Conservation (phyloP, 2,329 filamentous ascomycete species). For the Paracamarosporium sp. region DNA sequence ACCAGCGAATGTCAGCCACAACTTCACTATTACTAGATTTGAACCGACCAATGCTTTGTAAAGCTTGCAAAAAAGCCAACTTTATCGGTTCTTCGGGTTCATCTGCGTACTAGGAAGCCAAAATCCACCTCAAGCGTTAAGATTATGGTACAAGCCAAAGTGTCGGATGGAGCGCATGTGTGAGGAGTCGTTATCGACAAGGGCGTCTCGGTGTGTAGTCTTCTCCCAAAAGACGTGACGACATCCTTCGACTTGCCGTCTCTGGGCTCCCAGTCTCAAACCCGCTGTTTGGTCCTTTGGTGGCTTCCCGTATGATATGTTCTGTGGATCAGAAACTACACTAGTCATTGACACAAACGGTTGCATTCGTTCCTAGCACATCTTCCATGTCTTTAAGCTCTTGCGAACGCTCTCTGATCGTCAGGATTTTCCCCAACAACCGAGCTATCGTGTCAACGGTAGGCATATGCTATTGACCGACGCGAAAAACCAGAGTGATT, state of each 20-base stretch:
- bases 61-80: too few species aligned
- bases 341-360: not conserved
- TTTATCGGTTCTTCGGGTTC: too few species aligned
- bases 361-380: not conserved
- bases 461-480: not conserved
- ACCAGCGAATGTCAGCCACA: not conserved
- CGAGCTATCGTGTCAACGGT: not conserved
- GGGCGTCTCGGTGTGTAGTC: not conserved
- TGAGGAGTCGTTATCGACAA: not conserved
- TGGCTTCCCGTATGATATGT: not conserved
- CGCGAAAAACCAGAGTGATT: not conserved
- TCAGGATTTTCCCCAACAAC: not conserved
- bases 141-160: too few species aligned
- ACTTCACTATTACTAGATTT: too few species aligned
- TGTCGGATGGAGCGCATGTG: too few species aligned
- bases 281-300: not conserved
- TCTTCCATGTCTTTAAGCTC: not conserved
- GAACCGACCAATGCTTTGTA: too few species aligned
- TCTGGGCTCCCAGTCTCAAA: constrained; percentile 1
- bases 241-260: not conserved
- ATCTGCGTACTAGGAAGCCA: too few species aligned
- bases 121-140: too few species aligned
- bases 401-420: not conserved
- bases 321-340: constrained; percentile 3
- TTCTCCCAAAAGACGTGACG: not conserved